A percentile compares a stretch with the other conserved stretches of the same genome.
Evolutionary conservation across 2,329 filamentous ascomycete genomes (phyloP).

Genomic region (Coniochaeta sp.): DNA sequence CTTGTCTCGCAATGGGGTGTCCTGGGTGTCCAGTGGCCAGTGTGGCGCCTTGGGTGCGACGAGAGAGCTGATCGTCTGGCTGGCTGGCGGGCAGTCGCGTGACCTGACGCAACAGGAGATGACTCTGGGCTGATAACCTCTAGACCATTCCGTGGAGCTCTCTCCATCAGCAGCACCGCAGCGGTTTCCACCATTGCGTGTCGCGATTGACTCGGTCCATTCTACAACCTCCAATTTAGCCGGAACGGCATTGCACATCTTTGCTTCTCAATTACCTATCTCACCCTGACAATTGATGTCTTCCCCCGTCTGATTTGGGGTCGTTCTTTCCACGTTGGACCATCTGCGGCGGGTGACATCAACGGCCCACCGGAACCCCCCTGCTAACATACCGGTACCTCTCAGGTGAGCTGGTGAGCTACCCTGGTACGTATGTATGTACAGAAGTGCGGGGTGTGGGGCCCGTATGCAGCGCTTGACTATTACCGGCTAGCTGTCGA

Average conservation of each 20-base stretch:
- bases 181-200: background rate
- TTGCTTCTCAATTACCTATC: background rate
- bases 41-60: too few species aligned
- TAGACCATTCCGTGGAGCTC: background rate
- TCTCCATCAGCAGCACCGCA: background rate
- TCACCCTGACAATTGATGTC: background rate
- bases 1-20: background rate
- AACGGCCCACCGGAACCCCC: background rate
- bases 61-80: background rate
- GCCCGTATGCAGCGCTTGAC: background rate
- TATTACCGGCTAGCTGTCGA: background rate
- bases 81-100: conserved; percentile 6
- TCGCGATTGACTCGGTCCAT: background rate
- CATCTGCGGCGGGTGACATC: background rate
- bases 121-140: conserved; percentile 6
- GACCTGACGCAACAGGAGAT: conserved; percentile 7
- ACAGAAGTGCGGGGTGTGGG: background rate
- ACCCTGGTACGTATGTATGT: background rate
- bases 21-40: too few species aligned
- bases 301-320: background rate
- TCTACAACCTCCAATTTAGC: background rate
- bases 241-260: background rate
- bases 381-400: background rate
- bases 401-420: too few species aligned
- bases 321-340: background rate